These are phyloP conservation scores for Liquidambar formosana DNA, from an alignment of 164 flowering plant species.

Conservation along the genomic window DNA sequence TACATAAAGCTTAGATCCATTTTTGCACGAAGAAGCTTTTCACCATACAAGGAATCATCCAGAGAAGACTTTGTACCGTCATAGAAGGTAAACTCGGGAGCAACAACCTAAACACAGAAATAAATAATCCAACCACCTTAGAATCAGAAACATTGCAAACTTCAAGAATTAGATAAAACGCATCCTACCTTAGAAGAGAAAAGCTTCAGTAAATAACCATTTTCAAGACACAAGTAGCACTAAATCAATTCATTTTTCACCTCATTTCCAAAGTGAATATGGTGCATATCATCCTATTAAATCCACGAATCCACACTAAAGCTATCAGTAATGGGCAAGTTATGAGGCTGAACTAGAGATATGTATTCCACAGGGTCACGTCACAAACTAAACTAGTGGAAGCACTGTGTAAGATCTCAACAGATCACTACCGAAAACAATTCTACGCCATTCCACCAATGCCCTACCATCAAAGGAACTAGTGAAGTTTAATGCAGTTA, in stretches of 20 bases:
- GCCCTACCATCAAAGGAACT: too few relatives aligned
- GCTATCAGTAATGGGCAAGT: neutral
- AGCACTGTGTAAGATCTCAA: too few relatives aligned
- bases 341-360: neutral
- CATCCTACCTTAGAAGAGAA: neutral
- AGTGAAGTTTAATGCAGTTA: neutral
- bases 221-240: neutral
- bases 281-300: neutral
- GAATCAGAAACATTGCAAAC: neutral
- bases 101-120: conserved; percentile 60
- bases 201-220: neutral
- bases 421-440: too few relatives aligned
- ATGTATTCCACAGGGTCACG: neutral
- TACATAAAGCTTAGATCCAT: conserved; percentile 94
- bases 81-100: conserved; percentile 93
- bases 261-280: neutral
- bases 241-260: neutral
- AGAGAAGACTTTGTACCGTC: conserved; percentile 78
- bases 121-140: neutral
- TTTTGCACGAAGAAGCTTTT: conserved; percentile 93
- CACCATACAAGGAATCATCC: conserved; percentile 71
- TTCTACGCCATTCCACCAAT: too few relatives aligned
- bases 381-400: neutral
- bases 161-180: neutral
- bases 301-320: neutral